These are phyloP conservation scores for Ceratocystis variospora DNA, from an alignment of 2,329 filamentous ascomycete species.

Conservation along the genomic window DNA sequence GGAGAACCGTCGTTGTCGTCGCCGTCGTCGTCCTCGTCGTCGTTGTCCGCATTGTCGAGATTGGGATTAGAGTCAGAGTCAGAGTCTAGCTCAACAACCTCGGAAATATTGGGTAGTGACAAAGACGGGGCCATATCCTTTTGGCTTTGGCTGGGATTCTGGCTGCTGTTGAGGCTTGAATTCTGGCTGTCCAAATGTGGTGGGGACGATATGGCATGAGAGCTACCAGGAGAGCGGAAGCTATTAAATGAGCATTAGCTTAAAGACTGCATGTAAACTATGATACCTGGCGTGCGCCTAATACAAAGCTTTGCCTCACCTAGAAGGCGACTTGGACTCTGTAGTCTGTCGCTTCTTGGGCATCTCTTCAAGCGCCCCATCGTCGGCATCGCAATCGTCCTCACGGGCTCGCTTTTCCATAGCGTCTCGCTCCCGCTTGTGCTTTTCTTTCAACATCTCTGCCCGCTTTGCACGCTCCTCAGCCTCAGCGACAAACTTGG, in stretches of 20 bases:
- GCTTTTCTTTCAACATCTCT: conserved; percentile 6
- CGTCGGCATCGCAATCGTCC: neutral
- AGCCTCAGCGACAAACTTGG: conserved; percentile 31
- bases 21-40: neutral
- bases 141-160: neutral
- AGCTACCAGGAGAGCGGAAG: neutral
- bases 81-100: neutral
- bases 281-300: neutral
- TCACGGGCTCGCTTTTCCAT: neutral
- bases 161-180: neutral
- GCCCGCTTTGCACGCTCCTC: conserved; percentile 23
- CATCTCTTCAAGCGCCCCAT: neutral
- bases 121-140: neutral
- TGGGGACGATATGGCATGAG: neutral
- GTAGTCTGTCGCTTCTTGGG: conserved; percentile 5
- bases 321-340: neutral
- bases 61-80: neutral
- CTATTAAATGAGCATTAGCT: neutral
- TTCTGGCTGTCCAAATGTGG: neutral
- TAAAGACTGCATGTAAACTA: no score
- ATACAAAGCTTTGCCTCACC: neutral
- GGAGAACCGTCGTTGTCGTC: conserved; percentile 13
- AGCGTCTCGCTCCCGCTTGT: neutral
- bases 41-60: neutral
- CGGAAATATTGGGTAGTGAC: neutral